Evolutionary conservation across 2,329 filamentous ascomycete genomes (phyloP).

Genomic region (Sphaerulina musiva): DNA sequence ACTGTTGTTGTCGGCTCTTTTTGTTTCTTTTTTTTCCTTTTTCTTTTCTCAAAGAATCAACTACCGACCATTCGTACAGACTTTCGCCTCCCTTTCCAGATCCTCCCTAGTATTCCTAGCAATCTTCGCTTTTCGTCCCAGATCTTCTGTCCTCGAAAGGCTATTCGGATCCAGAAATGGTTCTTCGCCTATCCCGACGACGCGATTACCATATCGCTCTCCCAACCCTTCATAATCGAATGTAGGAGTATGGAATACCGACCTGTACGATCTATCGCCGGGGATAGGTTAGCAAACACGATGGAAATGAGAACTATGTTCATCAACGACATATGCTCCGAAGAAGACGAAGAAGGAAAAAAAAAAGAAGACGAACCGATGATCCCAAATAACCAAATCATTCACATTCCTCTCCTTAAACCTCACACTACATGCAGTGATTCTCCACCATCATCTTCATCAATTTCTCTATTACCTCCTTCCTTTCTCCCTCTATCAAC

Average conservation of each 20-base stretch:
- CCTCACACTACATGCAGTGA: constrained; percentile 47
- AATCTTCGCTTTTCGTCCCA: neutral
- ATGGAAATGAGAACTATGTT: no score
- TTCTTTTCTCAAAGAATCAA: no score
- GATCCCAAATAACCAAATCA: constrained; percentile 59
- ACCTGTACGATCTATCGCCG: no score
- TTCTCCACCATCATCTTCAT: constrained; percentile 39
- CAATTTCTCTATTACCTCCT: constrained; percentile 24
- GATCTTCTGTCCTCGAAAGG: constrained; percentile 18
- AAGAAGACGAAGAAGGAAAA: no score
- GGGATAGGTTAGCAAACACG: no score
- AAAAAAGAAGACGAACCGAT: constrained; percentile 27
- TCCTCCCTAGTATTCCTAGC: no score
- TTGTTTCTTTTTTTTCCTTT: no score
- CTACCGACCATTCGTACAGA: no score
- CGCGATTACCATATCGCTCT: constrained; percentile 46
- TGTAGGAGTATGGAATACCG: constrained; percentile 54
- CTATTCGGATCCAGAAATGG: constrained; percentile 51
- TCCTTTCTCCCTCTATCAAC: constrained; percentile 33
- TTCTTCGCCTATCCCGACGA: constrained; percentile 51
- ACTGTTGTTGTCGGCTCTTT: no score
- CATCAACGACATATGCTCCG: no score
- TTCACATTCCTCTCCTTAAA: constrained; percentile 46
- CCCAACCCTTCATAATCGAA: constrained; percentile 55
- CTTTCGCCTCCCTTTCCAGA: no score